phyloP scores from a whole-genome alignment of 768 basidiomycete species.

The Amanita thiersii region DNA sequence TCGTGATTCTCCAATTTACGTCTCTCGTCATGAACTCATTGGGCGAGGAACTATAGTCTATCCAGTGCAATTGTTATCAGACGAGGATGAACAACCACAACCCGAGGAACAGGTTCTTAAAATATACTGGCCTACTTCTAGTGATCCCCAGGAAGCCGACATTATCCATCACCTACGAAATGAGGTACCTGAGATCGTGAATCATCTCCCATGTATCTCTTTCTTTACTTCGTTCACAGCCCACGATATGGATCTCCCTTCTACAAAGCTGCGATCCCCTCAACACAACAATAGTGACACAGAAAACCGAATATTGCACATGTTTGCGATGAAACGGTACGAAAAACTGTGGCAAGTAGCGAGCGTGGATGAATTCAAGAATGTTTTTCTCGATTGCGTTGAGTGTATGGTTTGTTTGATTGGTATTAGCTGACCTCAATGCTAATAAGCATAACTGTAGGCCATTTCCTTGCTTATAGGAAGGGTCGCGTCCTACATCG shows the following conservation, averaged over 20 bases:
- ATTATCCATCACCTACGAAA: conserved; percentile 3
- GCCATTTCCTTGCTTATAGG: conserved; percentile 15
- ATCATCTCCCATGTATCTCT: conserved; percentile 3
- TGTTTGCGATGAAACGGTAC: conserved; percentile 7
- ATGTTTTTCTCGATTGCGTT: conserved; percentile 10
- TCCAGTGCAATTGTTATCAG: conserved; percentile 2
- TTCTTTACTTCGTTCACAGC: conserved; percentile 8
- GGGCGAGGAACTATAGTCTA: conserved; percentile 9
- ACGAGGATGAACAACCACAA: conserved; percentile 2
- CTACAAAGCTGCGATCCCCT: not conserved
- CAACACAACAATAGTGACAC: not conserved
- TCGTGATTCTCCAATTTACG: conserved; percentile 3
- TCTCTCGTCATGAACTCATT: conserved; percentile 2
- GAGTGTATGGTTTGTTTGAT: conserved; percentile 1
- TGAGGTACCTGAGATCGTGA: conserved; percentile 5
- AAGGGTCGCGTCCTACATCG: conserved; percentile 18
- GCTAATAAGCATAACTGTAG: conserved; percentile 8
- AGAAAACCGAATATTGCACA: conserved; percentile 5
- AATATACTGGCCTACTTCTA: conserved; percentile 4
- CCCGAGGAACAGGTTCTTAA: conserved; percentile 7
- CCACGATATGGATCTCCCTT: conserved; percentile 1
- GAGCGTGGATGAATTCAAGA: conserved; percentile 8
- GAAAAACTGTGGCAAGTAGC: conserved; percentile 7
- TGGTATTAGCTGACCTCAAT: not conserved
- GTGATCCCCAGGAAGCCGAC: conserved; percentile 5